Evolutionary conservation across 2,329 filamentous ascomycete species (phyloP).

Genomic region (Penicillium sp.): DNA sequence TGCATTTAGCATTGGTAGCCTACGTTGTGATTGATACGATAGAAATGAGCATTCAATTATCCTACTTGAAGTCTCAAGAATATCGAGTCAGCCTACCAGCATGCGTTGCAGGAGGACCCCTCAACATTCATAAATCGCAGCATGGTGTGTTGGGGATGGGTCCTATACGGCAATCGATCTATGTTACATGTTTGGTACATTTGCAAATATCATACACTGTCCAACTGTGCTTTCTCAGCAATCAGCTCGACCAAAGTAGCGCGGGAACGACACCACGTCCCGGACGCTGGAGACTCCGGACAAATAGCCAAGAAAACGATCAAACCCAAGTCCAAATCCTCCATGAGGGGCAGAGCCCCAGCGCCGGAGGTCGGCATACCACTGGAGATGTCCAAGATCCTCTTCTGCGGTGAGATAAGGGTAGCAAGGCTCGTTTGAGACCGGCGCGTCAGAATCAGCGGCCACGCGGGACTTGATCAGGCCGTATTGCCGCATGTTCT

Average conservation of each 20-base stretch:
- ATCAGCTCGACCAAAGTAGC: conserved; percentile 63
- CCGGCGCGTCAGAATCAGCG: conserved; percentile 24
- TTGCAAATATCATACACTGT: conserved; percentile 22
- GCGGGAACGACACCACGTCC: conserved; percentile 83
- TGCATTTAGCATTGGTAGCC: neutral
- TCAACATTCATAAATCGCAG: neutral
- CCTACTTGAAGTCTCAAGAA: too few relatives aligned
- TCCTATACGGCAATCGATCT: conserved; percentile 8
- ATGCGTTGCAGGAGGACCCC: neutral
- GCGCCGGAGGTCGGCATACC: conserved; percentile 85
- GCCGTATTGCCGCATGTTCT: conserved; percentile 71
- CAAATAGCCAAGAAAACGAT: conserved; percentile 82
- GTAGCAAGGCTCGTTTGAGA: conserved; percentile 33
- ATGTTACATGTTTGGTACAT: conserved; percentile 23
- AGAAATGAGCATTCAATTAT: neutral
- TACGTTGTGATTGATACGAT: too few relatives aligned
- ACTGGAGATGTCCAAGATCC: conserved; percentile 63
- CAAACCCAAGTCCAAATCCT: conserved; percentile 88
- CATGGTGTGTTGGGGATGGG: neutral
- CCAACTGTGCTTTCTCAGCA: conserved; percentile 38
- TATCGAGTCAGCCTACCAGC: neutral
- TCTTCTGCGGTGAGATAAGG: conserved; percentile 44
- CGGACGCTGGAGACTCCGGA: conserved; percentile 79
- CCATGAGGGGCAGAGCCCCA: conserved; percentile 93
- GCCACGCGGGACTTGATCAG: conserved; percentile 50